Percentiles rank a stretch among this genome's conserved stretches.
Conservation (phyloP, 352 stramenopile genomes). For the Nothophytophthora sp. region DNA sequence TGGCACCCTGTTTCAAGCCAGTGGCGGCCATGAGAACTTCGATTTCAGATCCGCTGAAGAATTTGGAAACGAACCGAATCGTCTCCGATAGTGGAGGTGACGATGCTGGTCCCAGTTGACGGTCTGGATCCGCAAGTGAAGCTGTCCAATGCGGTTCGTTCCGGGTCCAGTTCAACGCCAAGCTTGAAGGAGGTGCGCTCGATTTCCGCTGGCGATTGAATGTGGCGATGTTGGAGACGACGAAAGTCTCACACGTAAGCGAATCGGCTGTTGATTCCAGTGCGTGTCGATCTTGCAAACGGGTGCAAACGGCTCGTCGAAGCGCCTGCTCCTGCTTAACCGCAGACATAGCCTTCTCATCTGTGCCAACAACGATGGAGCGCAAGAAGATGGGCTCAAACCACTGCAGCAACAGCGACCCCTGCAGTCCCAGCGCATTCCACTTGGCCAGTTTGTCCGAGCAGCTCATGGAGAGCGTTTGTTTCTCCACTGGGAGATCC, state of each 20-base stretch:
- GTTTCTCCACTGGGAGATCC: constrained; percentile 84
- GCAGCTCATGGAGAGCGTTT: constrained; percentile 93
- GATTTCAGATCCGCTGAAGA: constrained; percentile 44
- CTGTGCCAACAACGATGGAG: constrained; percentile 52
- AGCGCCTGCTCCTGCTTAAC: constrained; percentile 45
- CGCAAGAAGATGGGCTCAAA: constrained; percentile 56
- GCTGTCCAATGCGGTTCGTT: constrained; percentile 41
- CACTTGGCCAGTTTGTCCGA: constrained; percentile 94
- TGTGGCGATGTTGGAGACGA: constrained; percentile 16
- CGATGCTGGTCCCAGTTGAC: too few relatives aligned
- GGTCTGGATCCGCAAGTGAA: neutral
- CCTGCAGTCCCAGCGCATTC: constrained; percentile 83
- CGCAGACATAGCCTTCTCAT: constrained; percentile 34
- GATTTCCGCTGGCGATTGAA: constrained; percentile 22
- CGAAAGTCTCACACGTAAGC: constrained; percentile 10
- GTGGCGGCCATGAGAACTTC: constrained; percentile 63
- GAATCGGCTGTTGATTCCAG: constrained; percentile 2
- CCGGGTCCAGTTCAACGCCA: constrained; percentile 64
- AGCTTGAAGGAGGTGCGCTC: constrained; percentile 27
- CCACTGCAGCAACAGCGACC: constrained; percentile 64
- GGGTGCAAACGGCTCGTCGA: constrained; percentile 41
- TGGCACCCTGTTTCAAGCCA: constrained; percentile 72
- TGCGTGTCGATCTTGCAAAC: constrained; percentile 23
- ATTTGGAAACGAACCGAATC: constrained; percentile 17
- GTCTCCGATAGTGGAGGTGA: neutral